Base-by-base conservation (phyloP, 2,329 filamentous ascomycete species). In the Trichoderma sp. region DNA sequence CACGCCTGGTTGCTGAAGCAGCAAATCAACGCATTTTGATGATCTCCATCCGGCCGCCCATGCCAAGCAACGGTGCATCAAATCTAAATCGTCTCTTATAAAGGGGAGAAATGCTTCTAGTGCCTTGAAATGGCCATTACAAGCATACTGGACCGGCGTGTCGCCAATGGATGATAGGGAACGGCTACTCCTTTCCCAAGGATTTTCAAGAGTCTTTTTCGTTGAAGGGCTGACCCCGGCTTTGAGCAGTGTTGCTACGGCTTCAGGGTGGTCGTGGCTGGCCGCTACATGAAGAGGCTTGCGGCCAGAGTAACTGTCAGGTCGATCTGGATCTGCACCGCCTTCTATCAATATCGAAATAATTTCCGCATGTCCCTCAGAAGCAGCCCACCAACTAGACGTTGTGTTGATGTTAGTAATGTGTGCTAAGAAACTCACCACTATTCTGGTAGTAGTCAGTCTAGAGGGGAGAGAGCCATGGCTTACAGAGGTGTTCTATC, bases 221-320 rank as follows among this genome's bases (percentile, higher is more conserved):
- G 78, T 78, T 5, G 81, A 64, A 0, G 81, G 79, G 47, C 80
- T 73, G 1, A 81, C 80, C 12, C 82, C 83, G 26, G 81, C 80
- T 8, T 78, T 73, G 5, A 84, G 72, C 3, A 84, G 73, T 1
- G 76, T 68, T 18, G 68, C 72, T 4, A 81, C 76, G 34, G 77
- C 78, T 6, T 73, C 73, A 4, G 72, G 65, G 70, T 80, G 77
- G 47, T 82, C 82, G 9, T 73, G 75, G 4, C 6, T 72, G 3
- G 81, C 80, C 6, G 82, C 82, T 28, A 73, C 7, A 66, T 84
- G 80, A 1, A 84, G 71, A 6, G 83, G 80, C n/a, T 74, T 80
- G 1, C 75, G 57, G 0, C 82, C 82, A 21, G 70, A 2, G 7
- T 18, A 4, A 4, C 57, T 65, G 2, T 79, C 74, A 1, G 71